phyloP scores from a whole-genome alignment of 176 grass and related monocot species.

The Oryza nivara region DNA sequence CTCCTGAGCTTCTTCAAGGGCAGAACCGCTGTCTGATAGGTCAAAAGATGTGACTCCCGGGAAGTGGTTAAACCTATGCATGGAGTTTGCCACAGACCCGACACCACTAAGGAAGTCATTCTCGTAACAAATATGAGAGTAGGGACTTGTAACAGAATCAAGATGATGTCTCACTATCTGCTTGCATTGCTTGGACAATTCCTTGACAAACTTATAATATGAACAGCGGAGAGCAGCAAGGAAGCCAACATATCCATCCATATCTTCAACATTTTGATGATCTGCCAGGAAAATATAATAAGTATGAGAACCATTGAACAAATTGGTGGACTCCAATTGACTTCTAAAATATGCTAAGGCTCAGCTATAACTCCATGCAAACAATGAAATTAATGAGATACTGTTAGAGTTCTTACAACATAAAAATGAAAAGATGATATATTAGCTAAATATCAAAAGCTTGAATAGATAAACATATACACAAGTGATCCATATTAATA shows the following conservation, averaged over 20 bases:
- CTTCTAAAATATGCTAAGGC: neutral
- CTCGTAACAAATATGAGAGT: conserved; percentile 90
- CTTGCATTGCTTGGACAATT: conserved; percentile 93
- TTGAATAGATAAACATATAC: conserved; percentile 17
- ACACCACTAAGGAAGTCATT: conserved; percentile 52
- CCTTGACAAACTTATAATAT: conserved; percentile 83
- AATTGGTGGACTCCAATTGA: conserved; percentile 18
- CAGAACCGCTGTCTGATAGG: conserved; percentile 63
- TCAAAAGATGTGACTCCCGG: conserved; percentile 67
- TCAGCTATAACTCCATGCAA: neutral
- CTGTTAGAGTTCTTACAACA: neutral
- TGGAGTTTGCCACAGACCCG: conserved; percentile 52
- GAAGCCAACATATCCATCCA: conserved; percentile 96
- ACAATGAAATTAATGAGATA: conserved; percentile 28
- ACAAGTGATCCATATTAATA: conserved; percentile 20
- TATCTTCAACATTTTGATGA: conserved; percentile 63
- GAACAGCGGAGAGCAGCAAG: conserved; percentile 78
- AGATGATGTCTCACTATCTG: conserved; percentile 87
- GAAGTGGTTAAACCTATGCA: conserved; percentile 63
- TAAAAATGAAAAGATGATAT: conserved; percentile 11
- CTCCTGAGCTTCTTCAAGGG: conserved; percentile 65
- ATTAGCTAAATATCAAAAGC: neutral
- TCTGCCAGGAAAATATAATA: conserved; percentile 44
- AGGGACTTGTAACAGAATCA: conserved; percentile 87
- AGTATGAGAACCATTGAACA: conserved; percentile 14